Evolutionary conservation across 2,329 filamentous ascomycete species (phyloP), one percentile per base, ranked within the genome.

Genomic region (Pseudopyricularia cyperi): DNA sequence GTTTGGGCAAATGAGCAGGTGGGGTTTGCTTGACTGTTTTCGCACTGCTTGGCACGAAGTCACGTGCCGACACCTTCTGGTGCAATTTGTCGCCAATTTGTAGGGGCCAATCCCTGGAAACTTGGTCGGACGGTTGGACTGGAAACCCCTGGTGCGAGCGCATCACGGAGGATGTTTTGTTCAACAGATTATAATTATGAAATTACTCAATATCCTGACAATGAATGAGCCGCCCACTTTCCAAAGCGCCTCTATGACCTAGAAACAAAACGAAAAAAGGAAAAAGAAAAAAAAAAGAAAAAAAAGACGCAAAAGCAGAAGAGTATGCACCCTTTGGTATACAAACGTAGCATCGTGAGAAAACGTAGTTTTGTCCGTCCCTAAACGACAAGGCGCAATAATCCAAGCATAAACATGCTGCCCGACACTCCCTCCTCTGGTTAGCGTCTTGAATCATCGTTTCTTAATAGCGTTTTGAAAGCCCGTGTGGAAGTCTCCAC

Each of bases 301-400:
- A 15, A 34, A 34, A 14, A 24, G 37, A 26, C 19, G 24, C 19
- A 49, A 49, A 32, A n/a, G 19, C 37, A 39, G n/a, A n/a, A n/a
- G n/a, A n/a, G n/a, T n/a, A n/a, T 30, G 28, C 4, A 30, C 5
- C 28, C 28, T 7, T 32, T 30, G 22, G 33, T 37, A 39, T 51
- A 28, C 26, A 51, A 30, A 51, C 35, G 35, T 51, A 51, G 22
- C 48, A 17, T 51, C 48, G 32, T 50, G 46, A 24, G n/a, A 44
- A 19, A 44, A 44, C 7, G 22, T 44, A 24, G 14, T 22, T 26
- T 3, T 44, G 12, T 44, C n/a, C 24, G 39, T 44, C 39, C 7
- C 19, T 44, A 19, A 44, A 14, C 22, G n/a, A 44, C 12, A 44
- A 19, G 24, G 19, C 39, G 24, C 7, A 26, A 15, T 24, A 44